Evolutionary conservation across 2,329 filamentous ascomycete genomes (phyloP), one percentile per base, ranked within the genome.

Genomic region (Cladosporium oxysporum): DNA sequence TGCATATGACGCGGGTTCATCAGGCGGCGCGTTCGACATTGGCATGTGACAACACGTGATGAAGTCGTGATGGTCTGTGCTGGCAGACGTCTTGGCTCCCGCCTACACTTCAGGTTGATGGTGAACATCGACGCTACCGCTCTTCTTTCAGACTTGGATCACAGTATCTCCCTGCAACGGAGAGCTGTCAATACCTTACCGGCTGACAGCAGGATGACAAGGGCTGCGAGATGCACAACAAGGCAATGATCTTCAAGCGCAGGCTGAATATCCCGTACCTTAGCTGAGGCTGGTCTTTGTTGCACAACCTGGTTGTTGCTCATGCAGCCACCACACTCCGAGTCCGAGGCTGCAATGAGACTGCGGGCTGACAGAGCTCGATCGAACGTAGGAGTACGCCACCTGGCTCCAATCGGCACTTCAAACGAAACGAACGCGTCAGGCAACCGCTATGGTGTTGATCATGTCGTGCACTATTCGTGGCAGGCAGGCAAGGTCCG

Each of bases 41-140:
- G 57, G 28, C 57, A 59, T 59, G 57, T 59, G 57, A 58, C 29
- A 23, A 58, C 37, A 44, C 55, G 55, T 29, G 49, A 53, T 21
- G 49, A 16, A 11, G 28, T 29, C 8, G 26, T 11, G 6, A 16
- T 29, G 49, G 23, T 52, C 41, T 47, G 41, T 52, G 49, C 49
- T 52, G 23, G 5, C 16, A 1, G 47, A 3, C 3, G 49, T 53
- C 50, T 53, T 53, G 50, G 50, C 50, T 53, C 28, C 18, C 10
- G 16, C 28, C 28, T 28, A 16, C 16, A 3, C 50, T 31, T 11
- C 28, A 52, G 12, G 12, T 52, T 29, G 49, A 14, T 16, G 23
- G 12, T 31, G 14, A 53, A 18, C 50, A 26, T n/a, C 23, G 18
- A 53, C 3, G 0, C 23, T 4, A 16, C 23, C 16, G 2, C 26